A percentile compares a stretch with the other conserved stretches of the same genome.
phyloP scores from a whole-genome alignment of 345 rosid species.

The Turritis glabra region DNA sequence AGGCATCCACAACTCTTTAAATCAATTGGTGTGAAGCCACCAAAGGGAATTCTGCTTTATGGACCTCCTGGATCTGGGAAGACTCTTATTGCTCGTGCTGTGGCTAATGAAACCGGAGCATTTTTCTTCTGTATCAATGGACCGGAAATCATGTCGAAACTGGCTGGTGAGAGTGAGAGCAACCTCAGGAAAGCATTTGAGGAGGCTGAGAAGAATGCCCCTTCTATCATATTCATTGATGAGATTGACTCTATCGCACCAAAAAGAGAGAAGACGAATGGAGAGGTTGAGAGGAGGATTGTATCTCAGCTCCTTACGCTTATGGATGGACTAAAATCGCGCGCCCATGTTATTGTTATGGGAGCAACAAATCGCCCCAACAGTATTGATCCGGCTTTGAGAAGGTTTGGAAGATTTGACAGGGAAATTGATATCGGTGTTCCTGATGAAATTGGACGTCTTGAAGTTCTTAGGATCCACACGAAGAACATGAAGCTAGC shows the following conservation, averaged over 20 bases:
- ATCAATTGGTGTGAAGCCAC: conserved; percentile 99
- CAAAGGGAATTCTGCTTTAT: conserved; percentile 84
- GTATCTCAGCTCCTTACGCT: conserved; percentile 93
- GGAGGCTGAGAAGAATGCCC: conserved; percentile 98
- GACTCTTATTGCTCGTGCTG: conserved; percentile 95
- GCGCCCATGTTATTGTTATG: conserved; percentile 91
- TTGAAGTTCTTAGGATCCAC: conserved; percentile 96
- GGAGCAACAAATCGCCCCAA: conserved; percentile 99
- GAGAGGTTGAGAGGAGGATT: conserved; percentile 97
- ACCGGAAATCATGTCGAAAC: conserved; percentile 93
- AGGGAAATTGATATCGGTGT: conserved; percentile 96
- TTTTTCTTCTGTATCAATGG: conserved; percentile 97
- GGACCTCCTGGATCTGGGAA: conserved; percentile 92
- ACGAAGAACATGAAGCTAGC: conserved; percentile 98
- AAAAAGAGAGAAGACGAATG: conserved; percentile 91
- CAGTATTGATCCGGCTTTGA: conserved; percentile 90
- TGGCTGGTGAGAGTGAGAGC: conserved; percentile 99
- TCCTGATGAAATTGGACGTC: conserved; percentile 98
- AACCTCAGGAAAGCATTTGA: conserved; percentile 96
- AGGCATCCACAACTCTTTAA: conserved; percentile 96
- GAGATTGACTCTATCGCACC: conserved; percentile 98
- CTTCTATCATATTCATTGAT: conserved; percentile 90
- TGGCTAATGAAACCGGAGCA: conserved; percentile 96
- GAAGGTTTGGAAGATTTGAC: conserved; percentile 95
- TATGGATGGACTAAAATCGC: conserved; percentile 92